A percentile compares a stretch with the other conserved stretches of the same genome.
phyloP scores from a whole-genome alignment of 2,329 filamentous ascomycete genomes.

The Paraphaeosphaeria sporulosa region DNA sequence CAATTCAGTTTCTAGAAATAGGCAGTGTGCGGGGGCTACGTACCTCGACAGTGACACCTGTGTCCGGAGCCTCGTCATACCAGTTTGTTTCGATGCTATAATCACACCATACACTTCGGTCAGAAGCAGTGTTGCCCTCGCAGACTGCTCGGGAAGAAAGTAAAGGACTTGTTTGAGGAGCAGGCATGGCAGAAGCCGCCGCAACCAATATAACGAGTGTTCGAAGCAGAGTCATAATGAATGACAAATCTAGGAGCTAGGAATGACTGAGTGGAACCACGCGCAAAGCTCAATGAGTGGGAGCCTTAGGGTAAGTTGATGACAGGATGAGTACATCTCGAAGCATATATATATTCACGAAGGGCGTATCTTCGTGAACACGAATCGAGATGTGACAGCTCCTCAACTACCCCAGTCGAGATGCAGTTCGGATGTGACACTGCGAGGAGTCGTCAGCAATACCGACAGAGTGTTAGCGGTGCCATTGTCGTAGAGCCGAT shows the following conservation, averaged over 20 bases:
- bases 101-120: slow-evolving; percentile 52
- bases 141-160: slow-evolving; percentile 23
- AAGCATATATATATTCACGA: slow-evolving; percentile 6
- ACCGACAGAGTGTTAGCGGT: background rate
- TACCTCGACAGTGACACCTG: slow-evolving; percentile 61
- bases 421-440: background rate
- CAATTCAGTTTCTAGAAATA: background rate
- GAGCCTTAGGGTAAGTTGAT: slow-evolving; percentile 2
- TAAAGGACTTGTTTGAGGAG: slow-evolving; percentile 20
- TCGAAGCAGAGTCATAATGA: slow-evolving; percentile 18
- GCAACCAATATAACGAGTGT: slow-evolving; percentile 20
- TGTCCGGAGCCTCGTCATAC: slow-evolving; percentile 58
- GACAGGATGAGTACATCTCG: background rate
- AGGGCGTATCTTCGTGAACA: background rate
- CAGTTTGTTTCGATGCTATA: slow-evolving; percentile 61
- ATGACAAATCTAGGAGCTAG: background rate
- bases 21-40: slow-evolving; percentile 18
- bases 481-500: background rate
- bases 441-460: slow-evolving; percentile 2
- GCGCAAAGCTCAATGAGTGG: slow-evolving; percentile 9
- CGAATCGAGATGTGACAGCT: background rate
- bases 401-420: background rate
- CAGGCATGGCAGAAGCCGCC: slow-evolving; percentile 20
- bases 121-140: slow-evolving; percentile 35
- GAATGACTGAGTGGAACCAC: background rate